Base-by-base conservation (phyloP, 441 rosid genomes). In the Biscutella laevigata region DNA sequence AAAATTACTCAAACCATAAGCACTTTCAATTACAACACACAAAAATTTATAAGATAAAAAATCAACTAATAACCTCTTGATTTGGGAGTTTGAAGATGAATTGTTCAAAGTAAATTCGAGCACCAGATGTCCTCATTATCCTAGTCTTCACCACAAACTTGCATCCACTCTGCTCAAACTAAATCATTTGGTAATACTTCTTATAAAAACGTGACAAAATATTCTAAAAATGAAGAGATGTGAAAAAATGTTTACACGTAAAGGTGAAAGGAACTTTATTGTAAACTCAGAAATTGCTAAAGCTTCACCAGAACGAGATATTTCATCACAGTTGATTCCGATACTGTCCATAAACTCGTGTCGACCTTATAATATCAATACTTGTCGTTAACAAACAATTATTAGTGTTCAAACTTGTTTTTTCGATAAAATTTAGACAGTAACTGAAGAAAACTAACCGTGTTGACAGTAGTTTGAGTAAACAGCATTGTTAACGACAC, bases 401-500 rank as follows among this genome's bases (percentile, higher is more conserved):
- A n/a, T n/a, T n/a, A n/a, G n/a, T n/a, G n/a, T n/a, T n/a, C n/a
- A n/a, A n/a, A n/a, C n/a, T n/a, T n/a, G n/a, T n/a, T n/a, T 25
- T 25, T 25, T 4, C 0, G 6, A 9, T 30, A 10, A 13, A 1
- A 10, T 7, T 10, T 9, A n/a, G n/a, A n/a, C n/a, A n/a, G 15
- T 26, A 4, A 28, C 8, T 22, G 1, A 26, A 28, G 2, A 11
- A 5, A 25, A 34, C 67, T 61, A 35, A 62, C 60, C 53, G 2
- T 81, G 85, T 72, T 84, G 88, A 62, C 94, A 88, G 38, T 84
- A 81, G 64, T 78, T 84, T 7, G 94, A 82, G 40, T 88, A 88
- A 47, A 80, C 78, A 21, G 92, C 88, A 77, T 85, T 85, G 72
- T 88, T 85, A 49, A 83, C 95, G 29, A 86, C 97, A 36, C 97